phyloP scores from a whole-genome alignment of 371 early-diverging fungal genomes.

The Mortierella sp. region DNA sequence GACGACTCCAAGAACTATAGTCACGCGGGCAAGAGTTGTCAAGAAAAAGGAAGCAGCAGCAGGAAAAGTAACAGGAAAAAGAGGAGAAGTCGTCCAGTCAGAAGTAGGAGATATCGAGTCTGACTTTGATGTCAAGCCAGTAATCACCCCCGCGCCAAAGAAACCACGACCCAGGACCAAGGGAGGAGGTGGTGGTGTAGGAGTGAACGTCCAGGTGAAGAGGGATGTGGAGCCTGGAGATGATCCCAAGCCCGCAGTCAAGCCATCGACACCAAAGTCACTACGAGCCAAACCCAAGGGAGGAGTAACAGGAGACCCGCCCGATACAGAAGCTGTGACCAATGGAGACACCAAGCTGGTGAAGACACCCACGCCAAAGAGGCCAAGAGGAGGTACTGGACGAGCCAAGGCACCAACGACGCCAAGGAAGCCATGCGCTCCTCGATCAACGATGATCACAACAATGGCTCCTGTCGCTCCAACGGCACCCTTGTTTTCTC shows the following conservation, averaged over 20 bases:
- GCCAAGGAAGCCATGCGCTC: neutral
- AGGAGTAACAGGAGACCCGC: neutral
- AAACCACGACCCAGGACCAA: neutral
- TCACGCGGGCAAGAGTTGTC: neutral
- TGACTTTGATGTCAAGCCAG: neutral
- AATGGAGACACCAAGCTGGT: neutral
- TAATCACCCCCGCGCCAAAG: neutral
- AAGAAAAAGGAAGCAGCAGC: neutral
- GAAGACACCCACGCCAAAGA: neutral
- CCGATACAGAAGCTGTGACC: neutral
- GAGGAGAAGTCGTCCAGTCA: neutral
- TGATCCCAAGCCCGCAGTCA: neutral
- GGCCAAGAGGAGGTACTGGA: neutral
- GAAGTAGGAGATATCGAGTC: neutral
- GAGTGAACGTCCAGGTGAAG: neutral
- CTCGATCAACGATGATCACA: neutral
- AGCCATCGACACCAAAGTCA: neutral
- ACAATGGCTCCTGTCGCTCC: neutral
- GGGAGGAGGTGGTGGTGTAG: neutral
- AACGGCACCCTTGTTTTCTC: neutral
- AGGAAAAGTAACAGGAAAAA: neutral
- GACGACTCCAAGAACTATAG: neutral
- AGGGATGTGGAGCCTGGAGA: neutral
- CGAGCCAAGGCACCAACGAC: neutral
- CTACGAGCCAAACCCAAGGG: neutral